phyloP scores from a whole-genome alignment of 1,139 yeast species.

The Scheffersomyces illinoinensis region DNA sequence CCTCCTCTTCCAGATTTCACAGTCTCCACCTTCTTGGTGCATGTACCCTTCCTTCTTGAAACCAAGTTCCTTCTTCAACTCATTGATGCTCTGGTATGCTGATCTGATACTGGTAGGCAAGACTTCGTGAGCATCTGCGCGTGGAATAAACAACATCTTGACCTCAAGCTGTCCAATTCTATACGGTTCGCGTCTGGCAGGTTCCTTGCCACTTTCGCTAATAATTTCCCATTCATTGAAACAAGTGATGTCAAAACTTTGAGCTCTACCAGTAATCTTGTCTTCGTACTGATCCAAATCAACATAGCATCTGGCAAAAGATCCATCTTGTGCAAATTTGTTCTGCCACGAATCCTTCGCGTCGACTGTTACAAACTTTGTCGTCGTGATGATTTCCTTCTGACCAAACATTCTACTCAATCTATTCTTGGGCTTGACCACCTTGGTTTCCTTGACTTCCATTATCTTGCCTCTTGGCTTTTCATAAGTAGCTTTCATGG shows the following conservation, averaged over 20 bases:
- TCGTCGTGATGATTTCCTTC: conserved; percentile 52
- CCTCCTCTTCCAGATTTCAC: conserved; percentile 61
- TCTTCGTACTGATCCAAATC: conserved; percentile 61
- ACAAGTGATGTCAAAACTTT: conserved; percentile 57
- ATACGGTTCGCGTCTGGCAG: conserved; percentile 51
- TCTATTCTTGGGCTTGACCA: conserved; percentile 47
- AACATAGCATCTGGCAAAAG: conserved; percentile 77
- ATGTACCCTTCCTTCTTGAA: conserved; percentile 57
- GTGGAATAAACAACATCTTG: conserved; percentile 71
- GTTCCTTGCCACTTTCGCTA: conserved; percentile 27
- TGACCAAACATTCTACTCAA: conserved; percentile 51
- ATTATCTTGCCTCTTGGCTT: conserved; percentile 55
- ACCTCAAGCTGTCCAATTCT: conserved; percentile 68
- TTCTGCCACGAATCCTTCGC: conserved; percentile 56
- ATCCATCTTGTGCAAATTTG: conserved; percentile 78
- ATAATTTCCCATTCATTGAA: conserved; percentile 79
- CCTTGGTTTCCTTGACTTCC: conserved; percentile 57
- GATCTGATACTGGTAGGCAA: conserved; percentile 66
- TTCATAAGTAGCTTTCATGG: conserved; percentile 65
- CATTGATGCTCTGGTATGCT: conserved; percentile 54
- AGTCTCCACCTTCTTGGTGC: conserved; percentile 81
- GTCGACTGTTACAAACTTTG: conserved; percentile 54
- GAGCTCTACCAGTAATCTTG: conserved; percentile 53
- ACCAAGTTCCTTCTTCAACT: conserved; percentile 41
- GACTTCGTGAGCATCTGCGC: conserved; percentile 54